phyloP scores from a whole-genome alignment of 2,329 filamentous ascomycete genomes.

The Diatrype stigma region DNA sequence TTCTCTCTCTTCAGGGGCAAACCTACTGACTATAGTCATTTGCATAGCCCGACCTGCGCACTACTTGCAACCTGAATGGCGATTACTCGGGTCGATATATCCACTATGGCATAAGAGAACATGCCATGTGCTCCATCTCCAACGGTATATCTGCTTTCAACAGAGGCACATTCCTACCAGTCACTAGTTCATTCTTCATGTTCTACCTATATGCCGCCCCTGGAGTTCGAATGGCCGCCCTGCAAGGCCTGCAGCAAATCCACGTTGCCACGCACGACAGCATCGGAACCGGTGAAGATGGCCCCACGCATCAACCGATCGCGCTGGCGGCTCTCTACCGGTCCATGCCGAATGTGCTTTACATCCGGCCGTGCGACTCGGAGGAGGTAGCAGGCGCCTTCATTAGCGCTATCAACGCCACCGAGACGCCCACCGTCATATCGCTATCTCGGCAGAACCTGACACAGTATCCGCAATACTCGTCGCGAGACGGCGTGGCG shows the following conservation, averaged over 20 bases:
- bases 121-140: constrained; percentile 55
- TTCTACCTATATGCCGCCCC: constrained; percentile 58
- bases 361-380: constrained; percentile 55
- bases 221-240: constrained; percentile 56
- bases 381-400: constrained; percentile 56
- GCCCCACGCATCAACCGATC: constrained; percentile 60
- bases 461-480: constrained; percentile 27
- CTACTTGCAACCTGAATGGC: constrained; percentile 16
- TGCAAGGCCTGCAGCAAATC: constrained; percentile 51
- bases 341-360: constrained; percentile 59
- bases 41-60: constrained; percentile 14
- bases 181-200: constrained; percentile 60
- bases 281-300: constrained; percentile 56
- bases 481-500: constrained; percentile 30
- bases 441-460: constrained; percentile 39
- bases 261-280: constrained; percentile 60
- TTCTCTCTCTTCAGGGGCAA: neutral
- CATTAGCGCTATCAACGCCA: constrained; percentile 37
- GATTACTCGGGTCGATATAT: constrained; percentile 52
- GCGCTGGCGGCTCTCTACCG: constrained; percentile 54
- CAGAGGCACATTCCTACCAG: constrained; percentile 50
- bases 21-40: no score
- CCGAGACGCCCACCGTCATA: constrained; percentile 36
- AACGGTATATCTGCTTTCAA: constrained; percentile 57
- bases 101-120: constrained; percentile 57